Conservation (phyloP, 352 stramenopile genomes). For the Pythium pyrilobum region DNA sequence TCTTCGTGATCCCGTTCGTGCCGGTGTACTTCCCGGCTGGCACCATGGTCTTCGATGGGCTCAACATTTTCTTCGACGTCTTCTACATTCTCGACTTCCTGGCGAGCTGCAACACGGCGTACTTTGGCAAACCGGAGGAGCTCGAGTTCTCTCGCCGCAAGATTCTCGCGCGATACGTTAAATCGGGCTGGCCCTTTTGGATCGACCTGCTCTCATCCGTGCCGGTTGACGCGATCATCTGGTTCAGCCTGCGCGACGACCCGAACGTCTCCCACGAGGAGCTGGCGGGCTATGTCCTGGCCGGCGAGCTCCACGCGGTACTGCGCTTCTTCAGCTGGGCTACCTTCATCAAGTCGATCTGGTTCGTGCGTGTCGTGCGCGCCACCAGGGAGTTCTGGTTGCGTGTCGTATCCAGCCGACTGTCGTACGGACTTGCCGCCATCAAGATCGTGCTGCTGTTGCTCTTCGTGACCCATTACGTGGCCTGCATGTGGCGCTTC, state of each 20-base stretch:
- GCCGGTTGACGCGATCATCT: constrained; percentile 14
- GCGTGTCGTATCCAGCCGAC: constrained; percentile 8
- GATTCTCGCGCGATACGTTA: constrained; percentile 10
- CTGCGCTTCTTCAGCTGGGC: constrained; percentile 19
- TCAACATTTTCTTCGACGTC: constrained; percentile 15
- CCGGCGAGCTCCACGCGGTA: constrained; percentile 4
- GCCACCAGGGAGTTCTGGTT: constrained; percentile 19
- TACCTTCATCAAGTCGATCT: constrained; percentile 12
- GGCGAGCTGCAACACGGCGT: constrained; percentile 17
- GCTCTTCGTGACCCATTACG: constrained; percentile 26
- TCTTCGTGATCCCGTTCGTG: constrained; percentile 13
- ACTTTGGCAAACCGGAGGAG: constrained; percentile 8
- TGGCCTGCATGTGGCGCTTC: constrained; percentile 28
- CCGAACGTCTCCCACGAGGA: background rate
- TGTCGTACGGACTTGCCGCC: constrained; percentile 15
- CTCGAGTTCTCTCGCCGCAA: constrained; percentile 15
- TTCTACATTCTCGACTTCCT: constrained; percentile 16
- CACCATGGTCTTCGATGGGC: background rate
- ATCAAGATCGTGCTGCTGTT: constrained; percentile 19
- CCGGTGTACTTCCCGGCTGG: constrained; percentile 15
- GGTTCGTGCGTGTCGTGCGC: constrained; percentile 16
- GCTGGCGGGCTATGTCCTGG: background rate
- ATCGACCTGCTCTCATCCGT: constrained; percentile 17
- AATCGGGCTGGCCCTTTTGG: constrained; percentile 13
- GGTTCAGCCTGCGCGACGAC: background rate